Conservation (phyloP, 2,329 filamentous ascomycete genomes). For the Aspergillus novoparasiticus region DNA sequence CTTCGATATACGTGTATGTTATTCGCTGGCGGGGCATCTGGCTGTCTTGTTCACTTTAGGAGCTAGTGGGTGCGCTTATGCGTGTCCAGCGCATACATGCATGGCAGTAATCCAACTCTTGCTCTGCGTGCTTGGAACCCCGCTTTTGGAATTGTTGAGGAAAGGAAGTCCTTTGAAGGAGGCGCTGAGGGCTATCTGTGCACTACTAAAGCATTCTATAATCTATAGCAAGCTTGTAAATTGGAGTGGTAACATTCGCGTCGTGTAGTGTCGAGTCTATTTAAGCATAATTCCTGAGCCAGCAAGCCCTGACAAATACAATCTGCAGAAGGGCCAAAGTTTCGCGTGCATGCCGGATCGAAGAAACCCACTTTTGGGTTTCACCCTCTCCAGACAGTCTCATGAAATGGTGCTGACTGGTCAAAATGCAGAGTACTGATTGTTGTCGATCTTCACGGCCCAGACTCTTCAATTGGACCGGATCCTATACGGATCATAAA, state of each 20-base stretch:
- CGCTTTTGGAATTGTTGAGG: not conserved
- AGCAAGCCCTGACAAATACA: no score
- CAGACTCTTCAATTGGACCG: not conserved
- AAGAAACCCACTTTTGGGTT: not conserved
- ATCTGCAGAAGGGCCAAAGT: not conserved
- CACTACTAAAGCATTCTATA: not conserved
- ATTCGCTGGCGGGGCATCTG: not conserved
- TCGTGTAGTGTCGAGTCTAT: no score
- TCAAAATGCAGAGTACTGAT: no score
- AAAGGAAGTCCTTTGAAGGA: not conserved
- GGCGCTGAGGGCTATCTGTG: not conserved
- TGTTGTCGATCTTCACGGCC: not conserved
- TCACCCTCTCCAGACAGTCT: not conserved
- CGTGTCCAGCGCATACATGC: not conserved
- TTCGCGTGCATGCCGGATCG: no score
- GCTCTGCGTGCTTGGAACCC: no score
- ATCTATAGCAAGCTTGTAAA: no score
- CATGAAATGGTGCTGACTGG: not conserved
- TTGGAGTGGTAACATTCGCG: no score
- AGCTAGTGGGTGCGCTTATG: not conserved
- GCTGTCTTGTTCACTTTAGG: no score
- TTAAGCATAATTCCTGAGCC: no score
- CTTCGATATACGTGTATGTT: not conserved
- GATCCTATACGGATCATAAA: not conserved
- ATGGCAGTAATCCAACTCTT: not conserved